These are phyloP conservation scores for Chlamydomonas sphaeroides DNA, from an alignment of 139 green algal species.

Conservation along the genomic window DNA sequence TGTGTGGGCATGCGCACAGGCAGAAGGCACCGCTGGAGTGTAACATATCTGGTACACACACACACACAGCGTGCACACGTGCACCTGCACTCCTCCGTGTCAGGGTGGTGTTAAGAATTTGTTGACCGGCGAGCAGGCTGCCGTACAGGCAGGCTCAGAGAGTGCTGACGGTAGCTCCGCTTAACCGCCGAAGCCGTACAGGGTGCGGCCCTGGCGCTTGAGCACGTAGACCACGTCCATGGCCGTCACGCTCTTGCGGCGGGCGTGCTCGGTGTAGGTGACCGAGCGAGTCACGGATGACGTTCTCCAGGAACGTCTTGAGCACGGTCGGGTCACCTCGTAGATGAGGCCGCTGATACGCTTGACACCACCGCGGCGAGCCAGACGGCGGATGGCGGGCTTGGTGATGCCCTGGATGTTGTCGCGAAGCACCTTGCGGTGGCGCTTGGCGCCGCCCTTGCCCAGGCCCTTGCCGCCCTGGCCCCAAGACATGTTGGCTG, in stretches of 20 bases:
- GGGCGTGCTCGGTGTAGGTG: slow-evolving; percentile 98
- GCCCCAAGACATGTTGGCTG: no score
- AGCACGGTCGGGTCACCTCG: slow-evolving; percentile 91
- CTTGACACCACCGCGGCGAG: slow-evolving; percentile 89
- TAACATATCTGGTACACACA: no score
- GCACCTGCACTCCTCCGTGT: no score
- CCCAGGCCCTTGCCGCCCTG: slow-evolving; percentile 93
- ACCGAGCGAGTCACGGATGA: no score
- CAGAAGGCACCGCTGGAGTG: no score
- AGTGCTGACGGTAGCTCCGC: no score
- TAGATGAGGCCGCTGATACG: slow-evolving; percentile 93
- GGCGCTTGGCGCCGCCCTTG: slow-evolving; percentile 91
- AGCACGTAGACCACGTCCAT: slow-evolving; percentile 97
- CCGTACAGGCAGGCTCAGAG: no score
- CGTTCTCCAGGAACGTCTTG: no score
- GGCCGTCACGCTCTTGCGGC: slow-evolving; percentile 95
- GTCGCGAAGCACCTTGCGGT: slow-evolving; percentile 92
- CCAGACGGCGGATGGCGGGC: slow-evolving; percentile 87
- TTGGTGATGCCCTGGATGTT: slow-evolving; percentile 98
- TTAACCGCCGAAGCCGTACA: slow-evolving; percentile 47
- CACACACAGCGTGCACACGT: no score
- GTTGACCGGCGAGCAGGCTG: no score
- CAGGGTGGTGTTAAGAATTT: no score
- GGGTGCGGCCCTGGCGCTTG: slow-evolving; percentile 48
- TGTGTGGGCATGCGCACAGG: no score